Evolutionary conservation across 2,329 filamentous ascomycete species (phyloP), one percentile per base, ranked within the genome.

Genomic region (Fusarium virguliforme): DNA sequence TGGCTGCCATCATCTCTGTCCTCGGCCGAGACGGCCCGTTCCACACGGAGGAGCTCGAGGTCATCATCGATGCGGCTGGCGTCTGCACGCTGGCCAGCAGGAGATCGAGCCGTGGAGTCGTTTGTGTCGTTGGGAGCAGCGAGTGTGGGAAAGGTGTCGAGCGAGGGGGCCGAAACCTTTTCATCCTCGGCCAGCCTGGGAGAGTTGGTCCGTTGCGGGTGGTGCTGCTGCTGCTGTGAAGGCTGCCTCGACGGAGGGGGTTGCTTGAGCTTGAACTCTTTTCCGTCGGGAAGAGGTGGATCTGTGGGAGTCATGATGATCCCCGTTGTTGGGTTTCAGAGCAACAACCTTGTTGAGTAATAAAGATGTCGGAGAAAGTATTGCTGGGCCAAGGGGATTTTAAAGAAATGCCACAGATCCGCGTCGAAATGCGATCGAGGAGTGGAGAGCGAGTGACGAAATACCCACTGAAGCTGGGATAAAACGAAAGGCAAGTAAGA

Each of bases 31-130:
- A 86, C 80, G 50, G 83, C 73, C 3, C 83, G 81, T 70, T 87
- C 85, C 50, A 83, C 80, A 4, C 85, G 83, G 24, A 86, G 78
- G 6, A 87, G 78, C 62, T 86, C 85, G 15, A 87, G 80, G 55
- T 86, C 84, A 60, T 87, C 85, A 53, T 83, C 81, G 15, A 86
- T 75, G 4, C 85, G 81, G 63, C 74, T 79, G 30, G 76, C 77
- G 48, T 82, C 77, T 38, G 78, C 79, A 9, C 80, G 79, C 48
- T 77, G 76, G 12, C 67, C 67, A 1, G 74, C 69, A 2, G 78
- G 76, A 3, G 78, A 78, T 32, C 70, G 53, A 30, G 48, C 54
- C 22, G 70, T 69, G 10, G 74, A 71, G 28, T 65, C 67, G 40
- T 76, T 68, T 12, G 71, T 70, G 4, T 77, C 70, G 38, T 74